Base-by-base conservation (phyloP, 2,329 filamentous ascomycete species). In the Chaetomium globosum region DNA sequence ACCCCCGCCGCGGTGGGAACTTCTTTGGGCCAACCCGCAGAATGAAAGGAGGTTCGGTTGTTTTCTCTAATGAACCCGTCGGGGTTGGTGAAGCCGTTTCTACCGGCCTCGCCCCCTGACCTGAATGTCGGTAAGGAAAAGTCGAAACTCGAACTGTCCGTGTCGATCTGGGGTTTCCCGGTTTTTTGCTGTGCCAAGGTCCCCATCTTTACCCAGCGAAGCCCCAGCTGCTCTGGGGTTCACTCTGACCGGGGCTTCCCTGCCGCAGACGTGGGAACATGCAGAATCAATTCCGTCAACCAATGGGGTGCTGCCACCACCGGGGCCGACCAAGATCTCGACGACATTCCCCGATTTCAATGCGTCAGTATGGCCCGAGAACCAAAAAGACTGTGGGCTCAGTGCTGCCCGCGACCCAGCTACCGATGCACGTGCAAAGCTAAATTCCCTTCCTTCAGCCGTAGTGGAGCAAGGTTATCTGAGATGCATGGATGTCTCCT, bases 271-370 rank as follows among this genome's bases (percentile, higher is more conserved):
- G 60, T 51, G 69, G 36, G 69, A 43, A 12, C 36, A 12, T 49
- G 62, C 56, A 59, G 49, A 28, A 13, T 26, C 43, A 46, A 10
- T 26, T 3, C 5, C 52, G 9, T 23, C 65, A 65, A 56, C 71
- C 69, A 73, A 72, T 73, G 39, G 58, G 61, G n/a, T 63, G 36
- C 59, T 63, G 70, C 65, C 68, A 69, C 49, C 63, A 39, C n/a
- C 39, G 53, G 46, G 57, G 61, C 54, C 53, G 49, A 48, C 58
- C 64, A 63, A 58, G 63, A 70, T 65, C 61, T 64, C 48, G 57
- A 55, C 61, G 33, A 16, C 52, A 39, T 59, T 52, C 33, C 16
- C 13, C 31, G 48, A 57, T 30, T 51, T 60, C 43, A 16, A 46
- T 49, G 60, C 56, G 53, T 58, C 48, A 33, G 61, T 52, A 54